Conservation (phyloP, 1,139 yeast species). For the Candida sp. region DNA sequence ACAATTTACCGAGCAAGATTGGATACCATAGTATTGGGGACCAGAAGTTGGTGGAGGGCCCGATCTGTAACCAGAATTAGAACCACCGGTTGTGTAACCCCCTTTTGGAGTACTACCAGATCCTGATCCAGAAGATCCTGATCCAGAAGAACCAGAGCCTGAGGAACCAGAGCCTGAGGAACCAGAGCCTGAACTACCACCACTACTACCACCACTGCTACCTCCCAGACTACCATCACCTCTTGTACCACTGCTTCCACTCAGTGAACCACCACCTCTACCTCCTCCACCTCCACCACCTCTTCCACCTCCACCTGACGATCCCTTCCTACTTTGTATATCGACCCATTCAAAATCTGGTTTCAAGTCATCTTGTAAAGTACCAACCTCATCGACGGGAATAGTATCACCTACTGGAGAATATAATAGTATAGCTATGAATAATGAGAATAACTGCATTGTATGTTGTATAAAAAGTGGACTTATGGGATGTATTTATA, state of each 20-base stretch:
- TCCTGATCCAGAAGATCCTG: slow-evolving; percentile 1
- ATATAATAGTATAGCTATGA: too few relatives aligned
- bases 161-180: not conserved
- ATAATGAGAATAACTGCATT: too few relatives aligned
- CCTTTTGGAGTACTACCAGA: not conserved
- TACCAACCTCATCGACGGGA: too few relatives aligned
- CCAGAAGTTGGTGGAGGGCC: slow-evolving; percentile 2
- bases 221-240: not conserved
- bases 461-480: too few relatives aligned
- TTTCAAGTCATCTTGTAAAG: too few relatives aligned
- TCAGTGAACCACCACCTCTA: not conserved
- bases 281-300: not conserved
- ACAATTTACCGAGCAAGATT: not conserved
- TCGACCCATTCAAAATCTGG: too few relatives aligned
- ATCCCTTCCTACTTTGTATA: too few relatives aligned
- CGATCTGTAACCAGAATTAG: not conserved
- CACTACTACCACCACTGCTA: not conserved
- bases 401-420: too few relatives aligned
- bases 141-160: not conserved
- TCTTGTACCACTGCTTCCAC: not conserved
- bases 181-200: not conserved
- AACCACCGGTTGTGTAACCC: not conserved
- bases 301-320: not conserved
- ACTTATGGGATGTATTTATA: too few relatives aligned
- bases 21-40: not conserved